Base-by-base conservation (phyloP, 140 eudicot genomes). In the Senecio squalidus region DNA sequence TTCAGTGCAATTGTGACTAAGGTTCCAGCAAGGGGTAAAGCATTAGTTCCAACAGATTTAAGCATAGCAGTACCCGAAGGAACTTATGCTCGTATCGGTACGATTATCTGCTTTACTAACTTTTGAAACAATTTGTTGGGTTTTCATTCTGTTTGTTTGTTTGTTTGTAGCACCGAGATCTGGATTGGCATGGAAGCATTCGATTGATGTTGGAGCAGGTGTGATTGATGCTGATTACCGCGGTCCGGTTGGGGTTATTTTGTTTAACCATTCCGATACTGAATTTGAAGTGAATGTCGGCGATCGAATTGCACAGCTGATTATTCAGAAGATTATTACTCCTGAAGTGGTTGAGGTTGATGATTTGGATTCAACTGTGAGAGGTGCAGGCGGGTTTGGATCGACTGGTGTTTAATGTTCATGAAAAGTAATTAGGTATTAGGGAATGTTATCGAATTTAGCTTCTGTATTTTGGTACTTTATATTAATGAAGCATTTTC, bases 21-120 rank as follows among this genome's bases (percentile, higher is more conserved):
- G 27, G 96, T 92, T 0, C 98, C 98, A 4, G 92, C 89, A 4
- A 82, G 95, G 72, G 93, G 93, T 4, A 92, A 92, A 62, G 96
- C 98, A 4, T 50, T 87, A 62, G 55, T 92, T 27, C 79, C 96
- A 0, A 87, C 96, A 1, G 98, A 92, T 75, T 44, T 92, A 26
- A 87, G 95, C 77, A 81, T 92, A 29, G 98, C 96, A 4, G 64
- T 92, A 5, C 95, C 98, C 0, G 71, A 73, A 59, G 98, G 95
- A 55, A 87, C 98, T 20, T 92, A 92, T 44, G 98, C 84, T 65
- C 94, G 98, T 0, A 67, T 92, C 5, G 95, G 98, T 90, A 86
- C 54, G 6, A 26, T 9, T 16, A n/a, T 28, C 6, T 46, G 17
- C 25, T 2, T 14, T 21, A 4, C 4, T n/a, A n/a, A n/a, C n/a